Percentiles rank a stretch among this genome's conserved stretches.
Evolutionary conservation across 2,329 filamentous ascomycete genomes (phyloP).

Genomic region (Dactylellina sp.): DNA sequence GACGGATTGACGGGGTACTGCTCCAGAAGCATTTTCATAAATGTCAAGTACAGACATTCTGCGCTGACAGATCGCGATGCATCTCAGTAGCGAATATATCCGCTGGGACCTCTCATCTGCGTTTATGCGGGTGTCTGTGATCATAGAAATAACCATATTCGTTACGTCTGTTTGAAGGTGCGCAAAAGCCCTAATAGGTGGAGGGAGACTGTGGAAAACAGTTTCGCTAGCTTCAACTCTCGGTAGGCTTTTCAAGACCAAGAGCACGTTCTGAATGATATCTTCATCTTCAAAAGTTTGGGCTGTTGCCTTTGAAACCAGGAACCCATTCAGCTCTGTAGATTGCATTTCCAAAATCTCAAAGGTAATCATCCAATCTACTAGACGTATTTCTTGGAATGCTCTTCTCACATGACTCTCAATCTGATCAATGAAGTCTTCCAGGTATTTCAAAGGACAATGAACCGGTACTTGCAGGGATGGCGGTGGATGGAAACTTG

Average conservation of each 20-base stretch:
- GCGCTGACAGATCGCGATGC: constrained; percentile 60
- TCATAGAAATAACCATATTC: constrained; percentile 60
- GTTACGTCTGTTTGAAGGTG: constrained; percentile 59
- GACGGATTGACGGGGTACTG: constrained; percentile 58
- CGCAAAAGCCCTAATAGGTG: constrained; percentile 59
- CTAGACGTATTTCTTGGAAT: constrained; percentile 59
- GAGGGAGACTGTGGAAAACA: constrained; percentile 59
- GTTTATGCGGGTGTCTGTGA: constrained; percentile 59
- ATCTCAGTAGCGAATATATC: constrained; percentile 59
- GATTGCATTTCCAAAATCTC: constrained; percentile 61
- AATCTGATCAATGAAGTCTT: constrained; percentile 60
- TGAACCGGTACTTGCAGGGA: constrained; percentile 49
- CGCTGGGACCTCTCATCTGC: constrained; percentile 59
- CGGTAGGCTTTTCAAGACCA: constrained; percentile 59
- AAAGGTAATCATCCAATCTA: constrained; percentile 62
- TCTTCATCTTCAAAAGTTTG: constrained; percentile 60
- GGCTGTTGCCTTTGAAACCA: constrained; percentile 59
- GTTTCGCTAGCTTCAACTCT: constrained; percentile 58
- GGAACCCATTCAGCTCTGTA: constrained; percentile 60
- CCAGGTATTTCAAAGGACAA: constrained; percentile 57
- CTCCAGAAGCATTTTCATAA: constrained; percentile 58
- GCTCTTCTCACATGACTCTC: constrained; percentile 58
- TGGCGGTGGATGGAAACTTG: constrained; percentile 28
- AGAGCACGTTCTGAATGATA: constrained; percentile 60
- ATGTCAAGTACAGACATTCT: constrained; percentile 61